Evolutionary conservation across 768 basidiomycete genomes (phyloP).

Genomic region (Suillus weaverae): DNA sequence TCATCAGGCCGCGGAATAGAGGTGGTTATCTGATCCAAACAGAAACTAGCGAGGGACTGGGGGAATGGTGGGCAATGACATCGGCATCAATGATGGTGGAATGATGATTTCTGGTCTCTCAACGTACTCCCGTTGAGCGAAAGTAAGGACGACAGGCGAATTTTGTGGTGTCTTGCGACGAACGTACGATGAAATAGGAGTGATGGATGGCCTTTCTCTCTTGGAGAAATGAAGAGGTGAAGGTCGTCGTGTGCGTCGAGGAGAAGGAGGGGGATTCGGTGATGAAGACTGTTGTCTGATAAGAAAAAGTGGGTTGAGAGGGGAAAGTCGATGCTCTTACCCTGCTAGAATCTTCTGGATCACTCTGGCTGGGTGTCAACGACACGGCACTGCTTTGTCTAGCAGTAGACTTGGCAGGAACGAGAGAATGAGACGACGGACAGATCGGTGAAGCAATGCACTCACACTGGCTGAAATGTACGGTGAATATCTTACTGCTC

Average conservation of each 20-base stretch:
- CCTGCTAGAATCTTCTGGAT: slow-evolving; percentile 25
- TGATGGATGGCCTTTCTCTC: slow-evolving; percentile 60
- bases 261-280: slow-evolving; percentile 41
- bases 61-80: slow-evolving; percentile 67
- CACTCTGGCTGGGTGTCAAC: slow-evolving; percentile 19
- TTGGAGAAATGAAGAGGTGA: slow-evolving; percentile 47
- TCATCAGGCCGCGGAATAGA: not conserved
- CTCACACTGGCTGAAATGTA: slow-evolving; percentile 31
- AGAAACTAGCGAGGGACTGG: slow-evolving; percentile 21
- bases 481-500: slow-evolving; percentile 30
- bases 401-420: slow-evolving; percentile 30
- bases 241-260: slow-evolving; percentile 40
- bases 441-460: not conserved
- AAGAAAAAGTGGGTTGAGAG: slow-evolving; percentile 22
- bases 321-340: slow-evolving; percentile 35
- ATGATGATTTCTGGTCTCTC: slow-evolving; percentile 32
- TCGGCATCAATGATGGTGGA: slow-evolving; percentile 35
- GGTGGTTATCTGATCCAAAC: not conserved
- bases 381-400: slow-evolving; percentile 52
- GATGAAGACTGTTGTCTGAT: slow-evolving; percentile 32
- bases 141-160: slow-evolving; percentile 69
- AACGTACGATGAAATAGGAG: slow-evolving; percentile 78
- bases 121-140: slow-evolving; percentile 40
- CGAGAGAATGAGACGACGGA: not conserved
- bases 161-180: slow-evolving; percentile 77